These are phyloP conservation scores for Saccharomycopsis fibuligera DNA, from an alignment of 805 yeast species.

Conservation along the genomic window DNA sequence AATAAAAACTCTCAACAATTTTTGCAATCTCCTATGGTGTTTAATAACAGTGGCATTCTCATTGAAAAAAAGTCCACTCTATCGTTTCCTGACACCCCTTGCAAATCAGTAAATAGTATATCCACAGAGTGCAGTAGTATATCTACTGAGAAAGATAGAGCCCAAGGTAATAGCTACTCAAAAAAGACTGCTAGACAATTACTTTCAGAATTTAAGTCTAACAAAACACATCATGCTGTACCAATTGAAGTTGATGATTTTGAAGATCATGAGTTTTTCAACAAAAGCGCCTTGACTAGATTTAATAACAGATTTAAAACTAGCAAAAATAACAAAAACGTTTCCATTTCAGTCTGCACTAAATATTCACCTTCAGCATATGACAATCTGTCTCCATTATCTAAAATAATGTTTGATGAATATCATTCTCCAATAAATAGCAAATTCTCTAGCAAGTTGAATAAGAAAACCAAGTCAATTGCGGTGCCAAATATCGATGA, in stretches of 20 bases:
- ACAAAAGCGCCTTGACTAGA: neutral
- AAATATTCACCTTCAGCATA: neutral
- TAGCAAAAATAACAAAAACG: neutral
- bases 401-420: constrained; percentile 2
- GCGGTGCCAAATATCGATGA: neutral
- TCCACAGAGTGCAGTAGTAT: constrained; percentile 2
- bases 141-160: neutral
- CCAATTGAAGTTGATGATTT: neutral
- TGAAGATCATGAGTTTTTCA: neutral
- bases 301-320: constrained; percentile 1
- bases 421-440: constrained; percentile 8
- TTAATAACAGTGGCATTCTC: constrained; percentile 18
- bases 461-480: neutral
- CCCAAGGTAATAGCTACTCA: neutral
- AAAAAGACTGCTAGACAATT: constrained; percentile 12
- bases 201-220: constrained; percentile 10
- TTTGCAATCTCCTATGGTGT: constrained; percentile 17
- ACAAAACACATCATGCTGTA: neutral
- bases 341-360: neutral
- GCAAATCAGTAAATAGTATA: constrained; percentile 10
- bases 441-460: neutral
- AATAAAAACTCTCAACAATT: constrained; percentile 25
- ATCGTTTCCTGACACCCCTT: constrained; percentile 21
- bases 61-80: constrained; percentile 12
- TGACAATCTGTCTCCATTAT: constrained; percentile 1